Conservation (phyloP, 495 filamentous ascomycete species). For the Neurospora tetraspora region DNA sequence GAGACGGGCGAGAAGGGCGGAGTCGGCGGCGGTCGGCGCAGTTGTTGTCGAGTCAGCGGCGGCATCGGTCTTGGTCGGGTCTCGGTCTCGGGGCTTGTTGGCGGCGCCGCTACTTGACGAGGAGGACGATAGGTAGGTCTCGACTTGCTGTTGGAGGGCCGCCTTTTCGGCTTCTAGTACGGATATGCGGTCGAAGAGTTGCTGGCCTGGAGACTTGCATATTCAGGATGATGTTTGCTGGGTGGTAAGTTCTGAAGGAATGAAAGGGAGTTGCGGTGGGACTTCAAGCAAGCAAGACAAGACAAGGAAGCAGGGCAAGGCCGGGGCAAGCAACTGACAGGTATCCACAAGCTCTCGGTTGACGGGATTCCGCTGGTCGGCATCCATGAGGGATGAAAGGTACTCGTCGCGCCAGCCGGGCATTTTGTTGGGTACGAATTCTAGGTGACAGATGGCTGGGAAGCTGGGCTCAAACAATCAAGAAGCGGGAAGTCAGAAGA, state of each 20-base stretch:
- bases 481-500: not conserved
- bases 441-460: not conserved
- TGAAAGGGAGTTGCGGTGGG: conserved; percentile 8
- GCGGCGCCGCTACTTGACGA: conserved; percentile 12
- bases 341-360: conserved; percentile 35
- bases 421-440: conserved; percentile 18
- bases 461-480: not conserved
- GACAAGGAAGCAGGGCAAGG: not conserved
- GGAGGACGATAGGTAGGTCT: not conserved
- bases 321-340: conserved; percentile 24
- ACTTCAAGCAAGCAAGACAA: not conserved
- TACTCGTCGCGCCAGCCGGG: conserved; percentile 39
- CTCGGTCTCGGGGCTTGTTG: not conserved
- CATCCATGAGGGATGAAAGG: conserved; percentile 29
- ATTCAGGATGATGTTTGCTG: not conserved
- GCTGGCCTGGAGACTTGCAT: conserved; percentile 42
- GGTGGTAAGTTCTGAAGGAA: conserved; percentile 9
- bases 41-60: conserved; percentile 12
- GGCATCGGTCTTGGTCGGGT: not conserved
- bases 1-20: conserved; percentile 34
- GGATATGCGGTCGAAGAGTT: conserved; percentile 57
- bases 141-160: conserved; percentile 17
- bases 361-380: conserved; percentile 33
- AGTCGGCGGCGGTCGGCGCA: conserved; percentile 18
- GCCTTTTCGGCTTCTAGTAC: conserved; percentile 43